phyloP scores from a whole-genome alignment of 2,329 filamentous ascomycete species.

The Calonectria pteridis region DNA sequence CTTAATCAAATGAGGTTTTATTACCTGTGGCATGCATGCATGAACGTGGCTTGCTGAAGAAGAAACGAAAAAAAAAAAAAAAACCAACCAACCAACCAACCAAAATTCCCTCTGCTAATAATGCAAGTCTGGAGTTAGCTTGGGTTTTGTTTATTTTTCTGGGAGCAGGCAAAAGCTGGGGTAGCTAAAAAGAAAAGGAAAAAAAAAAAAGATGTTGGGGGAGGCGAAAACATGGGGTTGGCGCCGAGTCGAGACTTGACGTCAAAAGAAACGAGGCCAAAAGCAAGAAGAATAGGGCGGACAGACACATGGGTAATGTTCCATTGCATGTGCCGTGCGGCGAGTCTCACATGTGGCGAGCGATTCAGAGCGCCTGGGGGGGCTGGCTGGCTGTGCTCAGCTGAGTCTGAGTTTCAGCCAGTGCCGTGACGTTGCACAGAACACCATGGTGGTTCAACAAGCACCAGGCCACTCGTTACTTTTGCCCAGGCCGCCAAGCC shows the following conservation, averaged over 20 bases:
- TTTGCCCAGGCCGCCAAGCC: neutral
- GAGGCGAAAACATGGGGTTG: neutral
- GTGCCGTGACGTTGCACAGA: neutral
- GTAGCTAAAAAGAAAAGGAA: neutral
- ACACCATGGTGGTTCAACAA: neutral
- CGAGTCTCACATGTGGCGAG: neutral
- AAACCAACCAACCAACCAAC: neutral
- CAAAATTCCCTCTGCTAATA: neutral
- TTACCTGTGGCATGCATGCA: neutral
- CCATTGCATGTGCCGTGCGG: neutral
- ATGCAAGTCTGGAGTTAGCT: neutral
- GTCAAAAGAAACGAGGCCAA: neutral
- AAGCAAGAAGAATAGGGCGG: neutral
- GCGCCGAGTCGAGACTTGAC: neutral
- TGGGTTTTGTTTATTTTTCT: neutral
- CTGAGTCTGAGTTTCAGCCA: neutral
- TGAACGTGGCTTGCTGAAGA: neutral
- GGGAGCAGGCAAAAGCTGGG: neutral
- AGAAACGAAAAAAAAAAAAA: neutral
- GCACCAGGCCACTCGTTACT: neutral
- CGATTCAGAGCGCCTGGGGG: neutral
- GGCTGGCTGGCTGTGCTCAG: neutral
- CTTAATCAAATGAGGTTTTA: neutral
- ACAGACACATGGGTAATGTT: neutral
- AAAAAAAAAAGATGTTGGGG: no score